Base-by-base conservation (phyloP, 2,329 filamentous ascomycete genomes). In the Aureobasidium sp. region DNA sequence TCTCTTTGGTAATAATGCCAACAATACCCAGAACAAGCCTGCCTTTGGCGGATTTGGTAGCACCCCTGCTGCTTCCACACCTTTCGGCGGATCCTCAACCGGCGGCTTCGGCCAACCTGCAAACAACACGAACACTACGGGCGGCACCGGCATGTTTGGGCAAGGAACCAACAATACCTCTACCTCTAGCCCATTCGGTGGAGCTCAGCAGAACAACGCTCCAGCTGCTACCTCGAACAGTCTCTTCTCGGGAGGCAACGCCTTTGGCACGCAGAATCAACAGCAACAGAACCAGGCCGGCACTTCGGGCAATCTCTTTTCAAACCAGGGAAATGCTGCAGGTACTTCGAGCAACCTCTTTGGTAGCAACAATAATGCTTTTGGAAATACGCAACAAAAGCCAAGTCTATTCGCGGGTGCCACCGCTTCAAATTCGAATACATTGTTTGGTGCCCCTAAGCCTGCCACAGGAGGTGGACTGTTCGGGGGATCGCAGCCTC, bases 161-260 rank as follows among this genome's bases (percentile, higher is more conserved):
- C 73, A 70, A 61, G 73, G 56, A 64, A 67, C 65, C 65, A 63
- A 66, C 67, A 68, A 41, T 62, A 36, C 49, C 72, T 68, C 41
- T 62, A 36, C 49, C 72, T 68, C 67, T 74, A 71, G 62, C 53
- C 51, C 51, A 5, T 53, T 64, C 61, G 66, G 68, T 25, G 56
- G 56, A 15, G 34, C 57, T 6, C 57, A 60, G 44, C 59, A 68
- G 14, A 63, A 64, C 51, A 67, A 68, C 62, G 64, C 65, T 62
- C 59, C 63, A 61, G 51, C 72, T 68, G 66, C 75, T 63, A 66
- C 65, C 64, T 71, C 73, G 59, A 71, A 72, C 36, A 72, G 73
- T 31, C 72, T 77, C 11, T 80, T 80, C 64, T 76, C 77, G 7
- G 71, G 68, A 17, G 66, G 68, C 65, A 63, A 67, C 70, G 64